Evolutionary conservation across 176 grass and related monocot species (phyloP).

Genomic region (Musa itinerans): DNA sequence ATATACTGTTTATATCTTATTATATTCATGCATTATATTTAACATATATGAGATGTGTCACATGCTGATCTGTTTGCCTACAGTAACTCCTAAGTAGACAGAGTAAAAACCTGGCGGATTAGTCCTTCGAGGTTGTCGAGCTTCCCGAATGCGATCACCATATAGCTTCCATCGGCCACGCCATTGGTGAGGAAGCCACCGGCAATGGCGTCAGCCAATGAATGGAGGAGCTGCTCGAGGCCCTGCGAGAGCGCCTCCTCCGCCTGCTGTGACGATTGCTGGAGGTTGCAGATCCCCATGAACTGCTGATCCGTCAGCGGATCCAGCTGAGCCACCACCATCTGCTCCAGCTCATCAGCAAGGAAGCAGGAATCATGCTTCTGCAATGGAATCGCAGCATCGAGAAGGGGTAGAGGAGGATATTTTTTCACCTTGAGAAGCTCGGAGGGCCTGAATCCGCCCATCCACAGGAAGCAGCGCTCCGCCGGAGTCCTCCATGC

Average conservation of each 20-base stretch:
- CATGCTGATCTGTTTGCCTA: neutral
- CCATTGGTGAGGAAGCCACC: slow-evolving; percentile 48
- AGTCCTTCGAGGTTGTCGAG: slow-evolving; percentile 71
- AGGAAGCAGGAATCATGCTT: neutral
- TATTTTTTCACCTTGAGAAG: slow-evolving; percentile 51
- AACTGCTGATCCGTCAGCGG: slow-evolving; percentile 83
- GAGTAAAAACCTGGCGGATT: slow-evolving; percentile 50
- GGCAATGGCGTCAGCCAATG: slow-evolving; percentile 55
- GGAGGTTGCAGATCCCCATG: slow-evolving; percentile 55
- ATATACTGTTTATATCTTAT: too few species aligned
- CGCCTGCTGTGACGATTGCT: slow-evolving; percentile 83
- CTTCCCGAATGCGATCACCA: slow-evolving; percentile 57
- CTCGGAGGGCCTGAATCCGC: slow-evolving; percentile 81
- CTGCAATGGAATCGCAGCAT: neutral
- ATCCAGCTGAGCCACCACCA: slow-evolving; percentile 68
- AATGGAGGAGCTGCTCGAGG: slow-evolving; percentile 62
- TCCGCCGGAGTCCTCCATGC: slow-evolving; percentile 65
- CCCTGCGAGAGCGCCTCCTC: slow-evolving; percentile 87
- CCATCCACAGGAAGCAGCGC: slow-evolving; percentile 96
- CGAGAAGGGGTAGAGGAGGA: neutral
- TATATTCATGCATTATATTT: too few species aligned
- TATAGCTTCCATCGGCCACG: slow-evolving; percentile 41
- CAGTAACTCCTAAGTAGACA: neutral
- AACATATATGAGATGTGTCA: neutral
- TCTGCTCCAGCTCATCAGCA: slow-evolving; percentile 20